Conservation (phyloP, 176 grass and related monocot species). For the Phyllostachys edulis region DNA sequence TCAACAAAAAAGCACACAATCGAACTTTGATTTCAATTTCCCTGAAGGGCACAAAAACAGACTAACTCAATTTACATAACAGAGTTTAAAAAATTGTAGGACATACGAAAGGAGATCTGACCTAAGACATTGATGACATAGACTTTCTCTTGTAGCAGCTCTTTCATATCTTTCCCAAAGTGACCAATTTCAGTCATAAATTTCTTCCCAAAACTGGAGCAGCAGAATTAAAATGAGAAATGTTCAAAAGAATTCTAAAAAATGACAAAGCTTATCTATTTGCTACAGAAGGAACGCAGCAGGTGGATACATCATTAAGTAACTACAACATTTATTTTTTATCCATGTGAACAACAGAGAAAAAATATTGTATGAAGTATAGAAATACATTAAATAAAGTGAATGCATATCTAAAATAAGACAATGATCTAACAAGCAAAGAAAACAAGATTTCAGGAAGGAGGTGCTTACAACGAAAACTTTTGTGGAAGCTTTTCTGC, state of each 20-base stretch:
- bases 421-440: background rate
- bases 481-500: slow-evolving; percentile 42
- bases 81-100: slow-evolving; percentile 10
- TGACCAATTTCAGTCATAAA: slow-evolving; percentile 52
- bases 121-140: slow-evolving; percentile 85
- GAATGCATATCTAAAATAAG: slow-evolving; percentile 8
- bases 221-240: slow-evolving; percentile 42
- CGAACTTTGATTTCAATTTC: background rate
- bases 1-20: background rate
- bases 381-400: background rate
- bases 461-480: slow-evolving; percentile 42
- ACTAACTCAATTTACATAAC: background rate
- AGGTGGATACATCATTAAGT: slow-evolving; percentile 3
- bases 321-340: slow-evolving; percentile 9
- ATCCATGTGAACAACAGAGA: background rate
- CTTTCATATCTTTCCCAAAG: slow-evolving; percentile 85
- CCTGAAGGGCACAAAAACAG: background rate
- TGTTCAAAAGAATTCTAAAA: background rate
- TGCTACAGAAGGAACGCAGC: background rate
- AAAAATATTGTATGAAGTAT: background rate
- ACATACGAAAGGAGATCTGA: slow-evolving; percentile 22
- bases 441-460: background rate
- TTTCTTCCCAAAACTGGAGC: slow-evolving; percentile 51
- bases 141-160: slow-evolving; percentile 69
- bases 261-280: background rate